These are phyloP conservation scores for Conoideocrella luteorostrata DNA, from an alignment of 2,329 filamentous ascomycete species.

Conservation along the genomic window DNA sequence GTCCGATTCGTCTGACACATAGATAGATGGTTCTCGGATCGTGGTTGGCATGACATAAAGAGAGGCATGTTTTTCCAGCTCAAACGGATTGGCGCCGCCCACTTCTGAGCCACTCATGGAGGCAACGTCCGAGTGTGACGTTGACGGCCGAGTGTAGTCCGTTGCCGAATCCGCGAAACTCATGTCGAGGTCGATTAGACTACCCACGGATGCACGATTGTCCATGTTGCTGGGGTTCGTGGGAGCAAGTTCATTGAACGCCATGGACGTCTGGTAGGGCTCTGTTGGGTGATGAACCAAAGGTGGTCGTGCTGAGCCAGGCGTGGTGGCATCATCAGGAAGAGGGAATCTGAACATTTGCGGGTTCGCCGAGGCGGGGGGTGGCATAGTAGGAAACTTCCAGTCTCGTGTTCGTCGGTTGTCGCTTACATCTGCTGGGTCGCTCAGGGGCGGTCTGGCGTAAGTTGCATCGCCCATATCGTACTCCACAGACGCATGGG, in stretches of 20 bases:
- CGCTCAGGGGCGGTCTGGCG: slow-evolving; percentile 47
- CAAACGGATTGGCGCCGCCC: slow-evolving; percentile 51
- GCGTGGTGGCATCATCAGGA: slow-evolving; percentile 23
- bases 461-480: slow-evolving; percentile 38
- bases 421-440: slow-evolving; percentile 45
- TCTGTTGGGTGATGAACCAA: slow-evolving; percentile 47
- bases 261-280: slow-evolving; percentile 36
- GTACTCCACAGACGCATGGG: slow-evolving; percentile 42
- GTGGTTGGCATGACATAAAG: slow-evolving; percentile 38
- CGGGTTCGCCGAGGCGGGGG: slow-evolving; percentile 45
- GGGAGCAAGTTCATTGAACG: slow-evolving; percentile 34
- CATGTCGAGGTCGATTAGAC: slow-evolving; percentile 50
- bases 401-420: slow-evolving; percentile 49
- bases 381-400: slow-evolving; percentile 50
- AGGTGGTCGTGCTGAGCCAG: slow-evolving; percentile 32
- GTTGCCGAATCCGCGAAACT: slow-evolving; percentile 44
- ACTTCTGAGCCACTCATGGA: slow-evolving; percentile 52
- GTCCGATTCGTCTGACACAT: slow-evolving; percentile 53
- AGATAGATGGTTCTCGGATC: slow-evolving; percentile 51
- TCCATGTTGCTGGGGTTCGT: slow-evolving; percentile 25
- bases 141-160: slow-evolving; percentile 49
- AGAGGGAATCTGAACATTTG: slow-evolving; percentile 47
- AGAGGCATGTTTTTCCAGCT: slow-evolving; percentile 56
- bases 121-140: slow-evolving; percentile 51
- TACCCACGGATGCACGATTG: slow-evolving; percentile 37